Conservation (phyloP, 1,284 basidiomycete genomes). For the Agaricales sp. region DNA sequence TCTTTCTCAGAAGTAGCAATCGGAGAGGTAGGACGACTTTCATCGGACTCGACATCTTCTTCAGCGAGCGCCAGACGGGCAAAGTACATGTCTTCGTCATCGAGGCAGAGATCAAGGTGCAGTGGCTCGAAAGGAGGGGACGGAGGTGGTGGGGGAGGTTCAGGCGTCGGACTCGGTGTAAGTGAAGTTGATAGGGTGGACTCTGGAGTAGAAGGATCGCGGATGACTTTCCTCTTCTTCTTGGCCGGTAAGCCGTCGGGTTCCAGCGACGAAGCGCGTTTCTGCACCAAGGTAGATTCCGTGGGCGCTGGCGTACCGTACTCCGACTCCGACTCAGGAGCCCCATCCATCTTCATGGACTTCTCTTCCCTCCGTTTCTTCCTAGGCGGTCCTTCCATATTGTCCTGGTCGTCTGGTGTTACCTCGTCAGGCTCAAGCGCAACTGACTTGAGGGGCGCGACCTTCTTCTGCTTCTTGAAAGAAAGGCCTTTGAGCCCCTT, state of each 20-base stretch:
- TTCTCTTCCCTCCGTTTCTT: background rate
- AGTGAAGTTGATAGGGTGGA: background rate
- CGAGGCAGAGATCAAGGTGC: conserved; percentile 55
- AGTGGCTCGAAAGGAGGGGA: conserved; percentile 47
- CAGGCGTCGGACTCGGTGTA: background rate
- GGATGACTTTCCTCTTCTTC: conserved; percentile 21
- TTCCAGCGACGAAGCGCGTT: conserved; percentile 14
- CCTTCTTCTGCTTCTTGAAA: conserved; percentile 51
- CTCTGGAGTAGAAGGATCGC: conserved; percentile 3
- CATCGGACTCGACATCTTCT: conserved; percentile 10
- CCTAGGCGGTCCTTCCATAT: background rate
- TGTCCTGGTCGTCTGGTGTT: too few relatives aligned
- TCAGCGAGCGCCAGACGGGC: conserved; percentile 53
- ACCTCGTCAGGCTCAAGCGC: too few relatives aligned
- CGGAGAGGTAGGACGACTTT: conserved; percentile 18
- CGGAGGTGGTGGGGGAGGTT: conserved; percentile 28
- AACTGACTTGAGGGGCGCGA: conserved; percentile 23
- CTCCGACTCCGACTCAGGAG: background rate
- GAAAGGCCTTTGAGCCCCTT: conserved; percentile 52
- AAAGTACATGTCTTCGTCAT: conserved; percentile 91
- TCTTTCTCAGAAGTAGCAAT: conserved; percentile 16
- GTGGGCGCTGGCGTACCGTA: background rate
- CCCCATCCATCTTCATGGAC: background rate
- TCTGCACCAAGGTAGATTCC: conserved; percentile 1
- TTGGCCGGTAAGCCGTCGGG: conserved; percentile 20